Base-by-base conservation (phyloP, 257 asterid species). In the Ajuga chamaepitys region DNA sequence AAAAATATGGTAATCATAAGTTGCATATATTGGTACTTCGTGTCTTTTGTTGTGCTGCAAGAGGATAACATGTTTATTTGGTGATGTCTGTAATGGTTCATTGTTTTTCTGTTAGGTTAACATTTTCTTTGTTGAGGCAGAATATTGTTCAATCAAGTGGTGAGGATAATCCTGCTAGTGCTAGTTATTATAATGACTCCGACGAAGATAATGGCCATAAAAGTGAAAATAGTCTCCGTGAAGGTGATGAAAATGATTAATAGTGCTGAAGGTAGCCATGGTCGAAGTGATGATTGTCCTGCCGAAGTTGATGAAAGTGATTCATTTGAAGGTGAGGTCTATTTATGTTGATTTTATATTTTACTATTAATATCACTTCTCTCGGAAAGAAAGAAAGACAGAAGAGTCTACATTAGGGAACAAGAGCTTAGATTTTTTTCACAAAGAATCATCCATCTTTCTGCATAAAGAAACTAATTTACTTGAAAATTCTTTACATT, bases 261-360 rank as follows among this genome's bases (percentile, higher is more conserved):
- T 32, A 61, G 65, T 18, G 77, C n/a, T 45, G 78, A 67, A 59
- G 76, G 45, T 52, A 69, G 38, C 18, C n/a, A n/a, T n/a, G n/a
- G n/a, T n/a, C n/a, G n/a, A n/a, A n/a, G n/a, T n/a, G n/a, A n/a
- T n/a, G n/a, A 63, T 28, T 62, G 69, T 24, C 74, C 59, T 30
- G 71, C 78, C 70, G 79, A 51, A 40, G 86, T 79, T 34, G 86
- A 82, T 48, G 95, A 85, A 80, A 87, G 95, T 58, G 95, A 87
- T 73, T 87, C 95, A 24, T 87, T 92, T 47, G 95, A 87, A 85
- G 95, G 85, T 59, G 95, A 87, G 95, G 95, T 87, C 16, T 66
- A 71, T 26, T 60, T 22, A 21, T 16, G 13, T 46, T 44, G 56
- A 58, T 34, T 44, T 48, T 63, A 47, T n/a, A n/a, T n/a, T n/a